These are phyloP conservation scores for Eutrema salsugineum DNA, from an alignment of 441 rosid species.

Conservation along the genomic window DNA sequence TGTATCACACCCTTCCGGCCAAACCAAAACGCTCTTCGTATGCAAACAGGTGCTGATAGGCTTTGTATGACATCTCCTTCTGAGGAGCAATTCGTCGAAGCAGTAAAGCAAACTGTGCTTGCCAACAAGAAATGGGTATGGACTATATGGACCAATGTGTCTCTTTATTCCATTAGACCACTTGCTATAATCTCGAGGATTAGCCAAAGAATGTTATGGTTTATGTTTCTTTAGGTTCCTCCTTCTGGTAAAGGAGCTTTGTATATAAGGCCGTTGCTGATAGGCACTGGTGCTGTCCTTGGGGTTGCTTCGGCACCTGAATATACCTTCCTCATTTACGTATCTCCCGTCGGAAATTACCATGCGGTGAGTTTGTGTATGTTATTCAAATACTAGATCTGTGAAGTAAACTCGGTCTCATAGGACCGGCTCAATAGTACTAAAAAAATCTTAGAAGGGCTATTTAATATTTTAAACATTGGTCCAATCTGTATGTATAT, in stretches of 20 bases:
- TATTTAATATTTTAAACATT: too few relatives aligned
- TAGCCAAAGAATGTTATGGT: background rate
- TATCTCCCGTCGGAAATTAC: constrained; percentile 46
- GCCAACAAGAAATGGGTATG: constrained; percentile 60
- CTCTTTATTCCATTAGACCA: background rate
- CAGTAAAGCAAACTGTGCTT: constrained; percentile 43
- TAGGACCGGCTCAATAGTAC: too few relatives aligned
- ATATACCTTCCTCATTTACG: constrained; percentile 42
- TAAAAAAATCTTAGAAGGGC: too few relatives aligned
- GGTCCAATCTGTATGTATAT: too few relatives aligned
- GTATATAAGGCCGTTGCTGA: constrained; percentile 55
- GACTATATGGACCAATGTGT: background rate
- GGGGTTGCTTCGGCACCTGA: constrained; percentile 49
- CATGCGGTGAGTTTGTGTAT: constrained; percentile 21
- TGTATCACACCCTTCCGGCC: constrained; percentile 44
- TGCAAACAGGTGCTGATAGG: constrained; percentile 47
- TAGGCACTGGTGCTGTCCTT: constrained; percentile 47
- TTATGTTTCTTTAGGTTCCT: constrained; percentile 17
- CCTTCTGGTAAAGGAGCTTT: constrained; percentile 48
- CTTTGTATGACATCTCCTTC: constrained; percentile 50
- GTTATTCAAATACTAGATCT: background rate
- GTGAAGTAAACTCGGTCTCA: background rate
- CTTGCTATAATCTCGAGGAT: background rate
- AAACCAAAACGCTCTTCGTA: constrained; percentile 41
- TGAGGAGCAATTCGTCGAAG: constrained; percentile 34